These are phyloP conservation scores for Coemansia sp. DNA, from an alignment of 192 early-diverging fungal species.

Conservation along the genomic window DNA sequence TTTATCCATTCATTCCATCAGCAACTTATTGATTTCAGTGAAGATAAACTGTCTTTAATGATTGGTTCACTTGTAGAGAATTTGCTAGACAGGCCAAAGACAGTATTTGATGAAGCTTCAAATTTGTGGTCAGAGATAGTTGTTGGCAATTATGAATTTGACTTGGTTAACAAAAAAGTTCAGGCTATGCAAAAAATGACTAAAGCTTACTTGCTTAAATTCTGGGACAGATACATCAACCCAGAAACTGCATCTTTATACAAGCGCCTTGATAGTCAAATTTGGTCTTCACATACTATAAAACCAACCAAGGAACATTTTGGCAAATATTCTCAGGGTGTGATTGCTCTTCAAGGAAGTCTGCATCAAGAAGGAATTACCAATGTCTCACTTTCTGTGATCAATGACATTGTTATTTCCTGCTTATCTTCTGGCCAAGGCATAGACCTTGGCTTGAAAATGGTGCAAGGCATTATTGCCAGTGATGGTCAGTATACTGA, in stretches of 20 bases:
- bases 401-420: not conserved
- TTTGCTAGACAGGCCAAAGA: not conserved
- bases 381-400: not conserved
- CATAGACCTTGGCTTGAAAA: not conserved
- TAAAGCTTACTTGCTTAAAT: not conserved
- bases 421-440: not conserved
- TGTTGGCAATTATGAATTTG: slow-evolving; percentile 3
- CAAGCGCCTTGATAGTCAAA: slow-evolving; percentile 3
- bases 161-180: not conserved
- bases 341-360: slow-evolving; percentile 6
- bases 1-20: slow-evolving; percentile 3
- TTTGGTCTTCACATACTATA: not conserved
- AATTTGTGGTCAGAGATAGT: not conserved
- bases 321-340: not conserved
- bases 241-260: not conserved
- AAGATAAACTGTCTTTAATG: not conserved
- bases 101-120: not conserved
- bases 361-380: not conserved
- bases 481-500: not conserved
- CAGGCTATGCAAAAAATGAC: not conserved
- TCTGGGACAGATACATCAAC: slow-evolving; percentile 12
- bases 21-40: not conserved
- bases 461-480: not conserved
- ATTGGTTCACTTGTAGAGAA: slow-evolving; percentile 1
- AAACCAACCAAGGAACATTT: not conserved